A percentile compares a stretch with the other conserved stretches of the same genome.
phyloP scores from a whole-genome alignment of 768 basidiomycete species.

The Pleurotus giganteus region DNA sequence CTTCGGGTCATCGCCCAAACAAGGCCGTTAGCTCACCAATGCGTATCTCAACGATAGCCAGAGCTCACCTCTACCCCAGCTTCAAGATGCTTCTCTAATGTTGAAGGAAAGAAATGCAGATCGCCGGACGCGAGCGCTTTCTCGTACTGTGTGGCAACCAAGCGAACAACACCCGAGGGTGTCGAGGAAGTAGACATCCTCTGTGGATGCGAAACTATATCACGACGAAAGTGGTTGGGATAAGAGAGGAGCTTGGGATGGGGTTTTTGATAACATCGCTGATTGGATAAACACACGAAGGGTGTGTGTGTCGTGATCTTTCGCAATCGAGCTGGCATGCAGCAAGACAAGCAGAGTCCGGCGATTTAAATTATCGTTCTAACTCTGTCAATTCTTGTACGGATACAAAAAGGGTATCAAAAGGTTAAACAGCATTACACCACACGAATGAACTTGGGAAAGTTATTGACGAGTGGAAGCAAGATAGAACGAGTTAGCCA shows the following conservation, averaged over 20 bases:
- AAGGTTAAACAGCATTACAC: constrained; percentile 8
- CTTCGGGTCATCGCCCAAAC: constrained; percentile 39
- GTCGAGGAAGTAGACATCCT: background rate
- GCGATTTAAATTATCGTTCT: background rate
- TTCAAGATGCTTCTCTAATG: constrained; percentile 57
- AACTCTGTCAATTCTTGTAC: constrained; percentile 6
- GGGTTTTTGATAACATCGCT: constrained; percentile 1
- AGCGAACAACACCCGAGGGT: constrained; percentile 48
- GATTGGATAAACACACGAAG: background rate
- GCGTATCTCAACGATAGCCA: background rate
- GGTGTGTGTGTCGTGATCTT: background rate
- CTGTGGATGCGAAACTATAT: background rate
- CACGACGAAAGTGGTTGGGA: background rate
- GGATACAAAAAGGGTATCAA: constrained; percentile 8
- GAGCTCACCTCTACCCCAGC: constrained; percentile 58
- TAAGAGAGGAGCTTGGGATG: background rate
- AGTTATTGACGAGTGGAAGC: background rate
- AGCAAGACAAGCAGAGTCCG: background rate
- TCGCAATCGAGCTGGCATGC: background rate
- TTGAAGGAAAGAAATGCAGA: constrained; percentile 78
- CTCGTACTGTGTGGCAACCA: constrained; percentile 54
- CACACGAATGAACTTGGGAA: background rate
- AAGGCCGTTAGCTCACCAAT: constrained; percentile 6
- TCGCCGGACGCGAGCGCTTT: constrained; percentile 61
- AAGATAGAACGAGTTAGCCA: background rate